A percentile compares a stretch with the other conserved stretches of the same genome.
Conservation (phyloP, 345 rosid genomes). For the Corchorus olitorius region DNA sequence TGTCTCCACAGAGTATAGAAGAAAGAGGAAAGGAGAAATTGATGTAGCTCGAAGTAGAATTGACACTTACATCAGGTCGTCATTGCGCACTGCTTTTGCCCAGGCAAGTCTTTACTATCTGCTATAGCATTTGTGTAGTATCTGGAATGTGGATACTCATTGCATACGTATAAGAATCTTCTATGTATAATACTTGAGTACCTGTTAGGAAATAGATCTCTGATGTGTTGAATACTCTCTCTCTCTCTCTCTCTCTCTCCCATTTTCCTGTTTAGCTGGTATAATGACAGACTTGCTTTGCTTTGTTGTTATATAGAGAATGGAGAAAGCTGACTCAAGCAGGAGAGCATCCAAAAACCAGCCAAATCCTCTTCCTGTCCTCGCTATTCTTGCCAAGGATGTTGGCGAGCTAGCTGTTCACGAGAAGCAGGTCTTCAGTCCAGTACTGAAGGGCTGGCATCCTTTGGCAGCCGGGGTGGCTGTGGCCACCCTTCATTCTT, state of each 20-base stretch:
- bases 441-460: slow-evolving; percentile 95
- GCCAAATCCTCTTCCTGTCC: slow-evolving; percentile 82
- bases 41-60: slow-evolving; percentile 83
- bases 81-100: slow-evolving; percentile 94
- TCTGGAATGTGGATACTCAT: slow-evolving; percentile 5
- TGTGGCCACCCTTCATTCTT: slow-evolving; percentile 94
- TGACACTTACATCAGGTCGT: slow-evolving; percentile 97
- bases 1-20: slow-evolving; percentile 89
- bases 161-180: slow-evolving; percentile 16
- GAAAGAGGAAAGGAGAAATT: slow-evolving; percentile 81
- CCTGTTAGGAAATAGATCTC: neutral
- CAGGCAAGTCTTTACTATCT: slow-evolving; percentile 67
- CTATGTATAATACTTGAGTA: neutral
- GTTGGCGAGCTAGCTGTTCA: slow-evolving; percentile 85
- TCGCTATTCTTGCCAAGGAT: slow-evolving; percentile 93
- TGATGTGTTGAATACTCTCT: slow-evolving; percentile 3
- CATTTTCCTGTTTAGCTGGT: slow-evolving; percentile 2
- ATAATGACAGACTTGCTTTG: slow-evolving; percentile 14
- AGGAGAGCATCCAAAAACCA: slow-evolving; percentile 88
- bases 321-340: slow-evolving; percentile 98
- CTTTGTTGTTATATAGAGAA: slow-evolving; percentile 52
- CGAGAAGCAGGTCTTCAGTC: slow-evolving; percentile 83
- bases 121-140: neutral
- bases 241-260: neutral
- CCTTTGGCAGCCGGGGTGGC: slow-evolving; percentile 98